Evolutionary conservation across 129 eudicot species (phyloP).

Genomic region (Artemisia annua): DNA sequence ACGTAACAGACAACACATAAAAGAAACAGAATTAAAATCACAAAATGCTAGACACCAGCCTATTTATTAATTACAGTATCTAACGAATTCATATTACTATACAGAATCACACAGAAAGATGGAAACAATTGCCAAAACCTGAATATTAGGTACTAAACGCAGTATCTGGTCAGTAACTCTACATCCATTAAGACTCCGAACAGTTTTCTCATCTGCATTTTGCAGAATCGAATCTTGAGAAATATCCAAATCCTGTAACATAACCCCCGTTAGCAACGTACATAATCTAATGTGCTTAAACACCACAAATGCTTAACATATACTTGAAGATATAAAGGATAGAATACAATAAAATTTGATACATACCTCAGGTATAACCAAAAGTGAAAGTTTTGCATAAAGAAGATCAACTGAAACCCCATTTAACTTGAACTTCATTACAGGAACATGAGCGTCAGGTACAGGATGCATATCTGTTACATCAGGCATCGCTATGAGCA

Average conservation of each 20-base stretch:
- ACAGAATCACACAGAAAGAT: conserved; percentile 8
- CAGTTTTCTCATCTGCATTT: conserved; percentile 85
- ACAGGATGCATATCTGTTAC: conserved; percentile 87
- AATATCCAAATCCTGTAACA: conserved; percentile 81
- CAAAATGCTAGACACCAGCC: background rate
- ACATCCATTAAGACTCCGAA: conserved; percentile 97
- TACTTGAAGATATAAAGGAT: too few relatives aligned
- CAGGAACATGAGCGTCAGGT: conserved; percentile 96
- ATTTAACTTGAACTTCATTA: conserved; percentile 76
- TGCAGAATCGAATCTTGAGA: conserved; percentile 94
- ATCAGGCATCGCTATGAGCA: conserved; percentile 90
- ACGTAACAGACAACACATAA: background rate
- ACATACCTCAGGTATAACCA: conserved; percentile 94
- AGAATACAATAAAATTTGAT: too few relatives aligned
- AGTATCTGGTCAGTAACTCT: conserved; percentile 92
- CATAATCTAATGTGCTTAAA: background rate
- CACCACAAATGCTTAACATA: background rate
- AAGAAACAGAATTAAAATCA: conserved; percentile 13
- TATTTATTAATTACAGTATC: background rate
- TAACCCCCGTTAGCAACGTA: conserved; percentile 5
- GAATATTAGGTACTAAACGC: conserved; percentile 91
- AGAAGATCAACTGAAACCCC: conserved; percentile 97
- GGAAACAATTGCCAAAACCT: conserved; percentile 42
- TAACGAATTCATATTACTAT: background rate
- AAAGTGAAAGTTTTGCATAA: conserved; percentile 82